Evolutionary conservation across 306 rosid species (phyloP), one percentile per base, ranked within the genome.

Genomic region (Quercus cerris): DNA sequence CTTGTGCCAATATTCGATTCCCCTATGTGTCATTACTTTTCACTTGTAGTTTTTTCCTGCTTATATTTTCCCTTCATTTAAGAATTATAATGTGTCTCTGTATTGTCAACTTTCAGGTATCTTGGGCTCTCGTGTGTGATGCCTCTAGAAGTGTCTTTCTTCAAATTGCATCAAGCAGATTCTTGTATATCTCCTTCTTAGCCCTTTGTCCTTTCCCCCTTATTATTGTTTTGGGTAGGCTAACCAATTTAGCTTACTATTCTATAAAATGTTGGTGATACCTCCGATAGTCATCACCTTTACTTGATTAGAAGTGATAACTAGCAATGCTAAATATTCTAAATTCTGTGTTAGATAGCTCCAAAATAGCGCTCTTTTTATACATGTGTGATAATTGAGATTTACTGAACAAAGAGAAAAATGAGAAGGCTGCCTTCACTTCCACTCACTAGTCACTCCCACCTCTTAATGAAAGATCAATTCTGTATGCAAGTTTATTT

Each of bases 41-140:
- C 5, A 5, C 11, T 55, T 52, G 25, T 11, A 27, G 18, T 1
- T 12, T 72, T 38, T 62, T 18, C 63, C 20, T 56, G 76, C 31
- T 70, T 14, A 69, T 22, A 4, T 22, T 13, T 14, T 41, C 15
- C 51, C 59, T 49, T 67, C 56, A 28, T 55, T 54, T 64, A n/a
- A 27, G 22, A 13, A 81, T 2, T 56, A 56, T 54, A 18, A 25
- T 49, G 58, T 79, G 72, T 44, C 27, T 77, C 49, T 7, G 27
- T 72, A 15, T 12, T 72, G 11, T 63, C 13, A 18, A 73, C 23
- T 71, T 74, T 72, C 74, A 82, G 85, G 85, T 52, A 57, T 82
- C 66, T 82, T 73, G 81, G 81, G 81, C 56, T 57, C 70, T 77
- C 75, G 25, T n/a, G 74, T 61, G 74, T 82, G 78, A 77, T 68